Conservation (phyloP, 2,329 filamentous ascomycete species). For the Blastomyces parvus region DNA sequence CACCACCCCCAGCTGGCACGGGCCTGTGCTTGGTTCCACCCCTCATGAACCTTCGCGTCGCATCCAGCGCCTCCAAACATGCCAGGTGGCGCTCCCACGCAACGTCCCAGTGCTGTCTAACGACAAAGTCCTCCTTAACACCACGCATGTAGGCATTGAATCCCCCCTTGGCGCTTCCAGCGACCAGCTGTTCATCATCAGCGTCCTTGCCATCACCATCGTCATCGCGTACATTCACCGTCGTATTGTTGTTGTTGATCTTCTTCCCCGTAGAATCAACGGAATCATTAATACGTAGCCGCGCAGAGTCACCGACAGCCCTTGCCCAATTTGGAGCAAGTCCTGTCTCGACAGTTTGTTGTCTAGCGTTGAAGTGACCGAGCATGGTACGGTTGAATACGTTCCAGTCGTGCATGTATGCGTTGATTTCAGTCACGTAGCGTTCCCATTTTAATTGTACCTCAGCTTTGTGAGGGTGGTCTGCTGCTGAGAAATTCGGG, state of each 20-base stretch:
- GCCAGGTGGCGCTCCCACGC: conserved; percentile 38
- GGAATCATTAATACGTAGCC: conserved; percentile 23
- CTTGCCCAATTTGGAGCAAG: conserved; percentile 43
- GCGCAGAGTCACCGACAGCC: conserved; percentile 40
- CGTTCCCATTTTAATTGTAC: conserved; percentile 42
- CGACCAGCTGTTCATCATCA: conserved; percentile 24
- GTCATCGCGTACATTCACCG: conserved; percentile 5
- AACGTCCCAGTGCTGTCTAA: conserved; percentile 41
- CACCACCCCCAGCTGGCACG: not conserved
- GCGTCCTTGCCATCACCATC: conserved; percentile 21
- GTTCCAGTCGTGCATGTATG: conserved; percentile 50
- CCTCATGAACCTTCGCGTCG: conserved; percentile 13
- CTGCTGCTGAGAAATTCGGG: conserved; percentile 20
- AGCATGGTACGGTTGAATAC: conserved; percentile 47
- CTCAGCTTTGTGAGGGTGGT: conserved; percentile 26
- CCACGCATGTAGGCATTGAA: conserved; percentile 38
- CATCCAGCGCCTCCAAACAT: conserved; percentile 32
- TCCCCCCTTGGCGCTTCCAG: conserved; percentile 30
- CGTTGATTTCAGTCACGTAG: conserved; percentile 45
- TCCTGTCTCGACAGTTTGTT: conserved; percentile 39
- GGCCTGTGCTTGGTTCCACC: conserved; percentile 7
- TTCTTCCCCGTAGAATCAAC: conserved; percentile 3
- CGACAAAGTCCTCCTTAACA: conserved; percentile 37
- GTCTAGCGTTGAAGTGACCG: conserved; percentile 46
- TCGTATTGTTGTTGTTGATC: not conserved